Evolutionary conservation across 805 yeast genomes (phyloP).

Genomic region (Millerozyma miso): DNA sequence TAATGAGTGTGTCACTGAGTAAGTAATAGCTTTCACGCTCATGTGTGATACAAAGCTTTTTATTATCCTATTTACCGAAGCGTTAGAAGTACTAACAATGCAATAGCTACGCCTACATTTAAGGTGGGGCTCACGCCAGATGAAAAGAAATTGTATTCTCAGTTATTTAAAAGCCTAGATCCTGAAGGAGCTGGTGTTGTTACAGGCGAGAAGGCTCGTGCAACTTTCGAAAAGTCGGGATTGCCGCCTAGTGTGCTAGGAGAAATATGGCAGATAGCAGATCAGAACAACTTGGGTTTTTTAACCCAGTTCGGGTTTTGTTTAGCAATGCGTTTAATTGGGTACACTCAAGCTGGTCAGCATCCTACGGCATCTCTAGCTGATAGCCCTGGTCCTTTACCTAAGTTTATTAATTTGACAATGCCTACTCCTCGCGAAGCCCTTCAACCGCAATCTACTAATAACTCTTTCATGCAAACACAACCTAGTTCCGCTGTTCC

Average conservation of each 20-base stretch:
- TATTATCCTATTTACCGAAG: too few species aligned
- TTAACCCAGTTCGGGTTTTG: slow-evolving; percentile 77
- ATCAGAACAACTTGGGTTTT: slow-evolving; percentile 80
- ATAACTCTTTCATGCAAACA: slow-evolving; percentile 37
- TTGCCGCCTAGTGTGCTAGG: slow-evolving; percentile 74
- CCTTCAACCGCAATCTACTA: slow-evolving; percentile 35
- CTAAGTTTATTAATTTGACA: slow-evolving; percentile 47
- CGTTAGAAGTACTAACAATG: slow-evolving; percentile 7
- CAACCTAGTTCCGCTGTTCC: slow-evolving; percentile 37
- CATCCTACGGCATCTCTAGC: slow-evolving; percentile 49
- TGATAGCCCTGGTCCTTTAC: slow-evolving; percentile 59
- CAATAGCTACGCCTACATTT: slow-evolving; percentile 28
- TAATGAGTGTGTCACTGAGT: slow-evolving; percentile 24
- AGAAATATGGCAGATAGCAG: slow-evolving; percentile 94
- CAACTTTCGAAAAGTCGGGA: slow-evolving; percentile 81
- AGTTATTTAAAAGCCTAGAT: slow-evolving; percentile 75
- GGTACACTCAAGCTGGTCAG: slow-evolving; percentile 76
- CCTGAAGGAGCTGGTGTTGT: slow-evolving; percentile 73
- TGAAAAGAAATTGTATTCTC: slow-evolving; percentile 71
- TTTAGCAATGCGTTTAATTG: slow-evolving; percentile 83
- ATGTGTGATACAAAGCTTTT: too few species aligned
- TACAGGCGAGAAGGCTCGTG: slow-evolving; percentile 82
- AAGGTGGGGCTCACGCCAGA: slow-evolving; percentile 58
- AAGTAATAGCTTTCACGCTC: slow-evolving; percentile 13
- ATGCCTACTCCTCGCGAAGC: slow-evolving; percentile 10